Evolutionary conservation across 139 green algal genomes (phyloP), one percentile per base, ranked within the genome.

Genomic region (Picochlorum sp.): DNA sequence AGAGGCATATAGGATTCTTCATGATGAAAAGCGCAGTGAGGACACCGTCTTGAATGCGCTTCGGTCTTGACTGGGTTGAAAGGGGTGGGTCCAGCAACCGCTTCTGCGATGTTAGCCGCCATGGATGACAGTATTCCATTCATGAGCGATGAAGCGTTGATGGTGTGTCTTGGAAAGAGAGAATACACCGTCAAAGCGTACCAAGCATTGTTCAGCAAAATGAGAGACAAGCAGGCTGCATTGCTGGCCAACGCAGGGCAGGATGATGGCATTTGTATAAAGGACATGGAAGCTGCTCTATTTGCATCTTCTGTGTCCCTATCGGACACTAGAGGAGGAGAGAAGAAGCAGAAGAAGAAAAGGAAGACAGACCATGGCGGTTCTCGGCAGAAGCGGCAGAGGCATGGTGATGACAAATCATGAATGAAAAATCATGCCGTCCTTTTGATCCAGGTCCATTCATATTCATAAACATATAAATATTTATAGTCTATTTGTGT

Each of bases 61-160:
- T 6, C 67, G 58, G 45, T 55, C 9, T 67, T 89, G 54, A 75
- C 69, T 3, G 45, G 30, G n/a, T 69, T 88, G 10, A 87, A 82
- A 61, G 79, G 77, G 2, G 61, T 88, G 14, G 83, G 85, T 9
- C 83, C 85, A 30, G 85, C 85, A 18, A 92, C 85, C 0, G 85
- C 83, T 4, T 79, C 76, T 11, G 83, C 75, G 4, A 38, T 81
- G 15, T 47, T 90, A 28, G 52, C 69, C 9, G 76, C 71, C 0
- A 70, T 49, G 18, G 28, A 60, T 18, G 18, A 57, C 4, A 58
- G 56, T 1, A 34, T 76, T 3, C 81, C 83, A 1, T 89, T 82
- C 60, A 81, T 85, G 74, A 79, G 63, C 0, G 81, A 90, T 45
- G 76, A 88, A 57, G 79, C 85, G 0, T 37, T 82, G 61, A 57